Evolutionary conservation across 371 early-diverging fungal species (phyloP).

Genomic region (Chytridium lagenaria): DNA sequence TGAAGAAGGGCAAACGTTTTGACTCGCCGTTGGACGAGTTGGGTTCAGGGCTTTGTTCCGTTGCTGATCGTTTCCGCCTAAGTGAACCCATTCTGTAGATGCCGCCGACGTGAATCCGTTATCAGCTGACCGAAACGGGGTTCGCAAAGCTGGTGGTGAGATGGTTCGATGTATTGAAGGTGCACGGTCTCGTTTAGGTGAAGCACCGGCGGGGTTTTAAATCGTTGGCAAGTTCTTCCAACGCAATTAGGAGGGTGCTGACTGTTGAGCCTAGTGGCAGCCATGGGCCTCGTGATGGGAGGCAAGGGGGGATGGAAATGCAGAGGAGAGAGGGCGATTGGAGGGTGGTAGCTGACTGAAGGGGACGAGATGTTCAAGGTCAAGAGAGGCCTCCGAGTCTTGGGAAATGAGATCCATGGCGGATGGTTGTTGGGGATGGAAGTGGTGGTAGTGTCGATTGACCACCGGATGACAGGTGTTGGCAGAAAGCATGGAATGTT

Average conservation of each 20-base stretch:
- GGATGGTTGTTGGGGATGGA: background rate
- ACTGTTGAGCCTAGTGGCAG: background rate
- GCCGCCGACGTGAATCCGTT: background rate
- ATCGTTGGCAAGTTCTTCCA: constrained; percentile 6
- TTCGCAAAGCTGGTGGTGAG: background rate
- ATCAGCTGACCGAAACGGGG: background rate
- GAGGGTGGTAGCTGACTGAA: background rate
- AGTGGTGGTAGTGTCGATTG: background rate
- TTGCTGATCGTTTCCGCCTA: background rate
- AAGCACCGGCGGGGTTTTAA: background rate
- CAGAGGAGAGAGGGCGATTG: background rate
- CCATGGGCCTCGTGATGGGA: background rate
- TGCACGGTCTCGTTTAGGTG: background rate
- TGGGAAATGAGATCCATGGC: constrained; percentile 10
- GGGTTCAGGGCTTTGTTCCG: background rate
- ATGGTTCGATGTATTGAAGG: background rate
- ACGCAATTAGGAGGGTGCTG: background rate
- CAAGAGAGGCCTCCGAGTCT: constrained; percentile 6
- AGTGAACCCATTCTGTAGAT: background rate
- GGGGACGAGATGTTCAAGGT: background rate
- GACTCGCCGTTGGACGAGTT: background rate
- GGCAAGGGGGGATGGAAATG: background rate
- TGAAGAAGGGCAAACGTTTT: background rate
- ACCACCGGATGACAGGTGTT: background rate
- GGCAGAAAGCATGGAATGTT: background rate